Conservation (phyloP, 148 eudicot genomes). For the Cornus controversa region DNA sequence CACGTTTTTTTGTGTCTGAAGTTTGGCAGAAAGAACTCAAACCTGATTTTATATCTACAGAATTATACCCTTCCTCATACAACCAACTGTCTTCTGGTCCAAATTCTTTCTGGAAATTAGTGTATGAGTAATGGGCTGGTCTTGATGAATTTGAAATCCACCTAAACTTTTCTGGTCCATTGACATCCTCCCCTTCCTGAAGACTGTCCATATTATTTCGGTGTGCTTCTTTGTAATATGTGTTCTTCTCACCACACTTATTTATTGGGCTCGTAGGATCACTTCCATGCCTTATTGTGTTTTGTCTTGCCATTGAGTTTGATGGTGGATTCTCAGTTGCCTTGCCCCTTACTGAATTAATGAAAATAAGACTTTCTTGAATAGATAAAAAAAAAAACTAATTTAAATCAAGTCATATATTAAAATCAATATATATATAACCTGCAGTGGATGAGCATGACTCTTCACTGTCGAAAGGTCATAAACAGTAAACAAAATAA, state of each 20-base stretch:
- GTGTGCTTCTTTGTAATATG: neutral
- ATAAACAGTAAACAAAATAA: neutral
- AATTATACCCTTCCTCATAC: slow-evolving; percentile 13
- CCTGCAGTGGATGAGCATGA: slow-evolving; percentile 48
- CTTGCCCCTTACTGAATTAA: slow-evolving; percentile 16
- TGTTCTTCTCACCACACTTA: slow-evolving; percentile 3
- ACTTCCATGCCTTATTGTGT: neutral
- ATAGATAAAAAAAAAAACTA: neutral
- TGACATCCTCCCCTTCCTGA: neutral
- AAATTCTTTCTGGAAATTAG: slow-evolving; percentile 3
- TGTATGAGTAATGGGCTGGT: slow-evolving; percentile 8
- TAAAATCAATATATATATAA: slow-evolving; percentile 1
- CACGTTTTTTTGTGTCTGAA: slow-evolving; percentile 12
- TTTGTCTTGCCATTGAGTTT: slow-evolving; percentile 17
- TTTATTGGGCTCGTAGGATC: neutral
- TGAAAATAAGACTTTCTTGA: neutral
- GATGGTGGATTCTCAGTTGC: slow-evolving; percentile 9
- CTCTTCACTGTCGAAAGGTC: slow-evolving; percentile 37
- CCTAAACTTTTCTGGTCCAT: slow-evolving; percentile 5
- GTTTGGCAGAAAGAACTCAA: slow-evolving; percentile 7
- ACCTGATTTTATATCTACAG: slow-evolving; percentile 17
- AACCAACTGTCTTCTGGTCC: slow-evolving; percentile 8
- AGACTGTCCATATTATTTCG: slow-evolving; percentile 3
- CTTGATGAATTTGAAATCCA: slow-evolving; percentile 8
- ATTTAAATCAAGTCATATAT: neutral